Evolutionary conservation across 75 land plant genomes (phyloP), one percentile per base, ranked within the genome.

Genomic region (Cupressus sempervirens): DNA sequence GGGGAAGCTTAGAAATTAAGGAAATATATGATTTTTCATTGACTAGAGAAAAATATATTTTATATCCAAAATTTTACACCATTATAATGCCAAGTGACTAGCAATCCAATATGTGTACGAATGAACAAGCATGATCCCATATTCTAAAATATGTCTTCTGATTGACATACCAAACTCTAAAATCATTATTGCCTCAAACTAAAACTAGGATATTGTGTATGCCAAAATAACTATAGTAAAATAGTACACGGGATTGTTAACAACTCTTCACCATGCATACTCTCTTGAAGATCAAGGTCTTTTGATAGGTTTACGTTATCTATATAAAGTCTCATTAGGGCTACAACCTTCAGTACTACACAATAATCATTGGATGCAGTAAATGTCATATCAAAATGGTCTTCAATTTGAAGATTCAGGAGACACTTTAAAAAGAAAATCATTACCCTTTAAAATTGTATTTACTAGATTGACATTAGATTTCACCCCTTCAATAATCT

Each of bases 11-110:
- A 94, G 40, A 88, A 95, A 86, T 76, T 91, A 87, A 3, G 97
- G 98, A 45, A 96, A 76, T 54, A 98, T 98, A 83, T 96, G 95
- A 85, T 98, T 98, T 4, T 93, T 93, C 76, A 92, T 85, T 45
- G 97, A 91, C 87, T 98, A 98, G 85, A 96, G 54, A 83, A 98
- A 81, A 72, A 98, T 98, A 82, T 96, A 95, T 86, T 98, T 98
- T 70, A 96, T 91, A 38, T 98, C 99, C 90, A 96, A 48, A 8
- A 88, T 90, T 83, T 86, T 92, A 84, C 90, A 97, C 99, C 97
- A 89, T 76, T 93, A 92, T 89, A 89, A 93, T 56, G 99, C 95
- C 32, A 89, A 84, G 41, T 94, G 85, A 87, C 86, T 53, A 46
- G 90, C 91, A 67, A 86, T 86, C 62, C 92, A 73, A 83, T 86